Evolutionary conservation across 495 filamentous ascomycete species (phyloP), one percentile per base, ranked within the genome.

Genomic region (Daldinia bambusicola): DNA sequence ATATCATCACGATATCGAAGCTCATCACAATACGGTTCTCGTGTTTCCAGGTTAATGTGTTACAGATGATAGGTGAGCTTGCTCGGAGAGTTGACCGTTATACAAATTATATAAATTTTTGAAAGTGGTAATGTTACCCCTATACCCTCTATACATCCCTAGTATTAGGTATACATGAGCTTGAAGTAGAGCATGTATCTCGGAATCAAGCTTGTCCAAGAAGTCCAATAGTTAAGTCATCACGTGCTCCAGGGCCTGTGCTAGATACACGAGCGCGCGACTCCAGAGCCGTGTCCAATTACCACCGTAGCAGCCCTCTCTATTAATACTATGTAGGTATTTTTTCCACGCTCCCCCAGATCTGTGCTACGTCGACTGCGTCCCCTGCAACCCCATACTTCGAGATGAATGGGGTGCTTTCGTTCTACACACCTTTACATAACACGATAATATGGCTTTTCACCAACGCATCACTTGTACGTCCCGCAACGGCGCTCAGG

Each of bases 1-100:
- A 52, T 26, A 51, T 59, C 58, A 31, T 69, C 45, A 48, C 12
- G 31, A 59, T 52, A 52, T 51, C 26, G 18, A 55, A 61, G 59
- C 5, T 13, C 8, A 43, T 57, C 56, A 45, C 8, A 43, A 55
- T 55, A 53, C 61, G 66, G 31, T 45, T 59, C 66, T 64, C 61
- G 65, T 57, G 48, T 68, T 64, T 38, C 0, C 18, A 20, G 10
- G 45, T 64, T 52, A 20, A 20, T 7, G 41, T 45, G 18, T 18
- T 6, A 63, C 48, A 37, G 26, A 37, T 56, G 22, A 32, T 16
- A 53, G 50, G 50, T 53, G 22, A 31, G 50, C 4, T n/a, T 12
- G 12, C 26, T 32, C 26, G 50, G 10, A 20, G 20, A 48, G 50
- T 12, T 32, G 12, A 3, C n/a, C 36, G 45, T 63, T 37, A 51